phyloP scores from a whole-genome alignment of 2,329 filamentous ascomycete genomes.

The Trichoderma guizhouense region DNA sequence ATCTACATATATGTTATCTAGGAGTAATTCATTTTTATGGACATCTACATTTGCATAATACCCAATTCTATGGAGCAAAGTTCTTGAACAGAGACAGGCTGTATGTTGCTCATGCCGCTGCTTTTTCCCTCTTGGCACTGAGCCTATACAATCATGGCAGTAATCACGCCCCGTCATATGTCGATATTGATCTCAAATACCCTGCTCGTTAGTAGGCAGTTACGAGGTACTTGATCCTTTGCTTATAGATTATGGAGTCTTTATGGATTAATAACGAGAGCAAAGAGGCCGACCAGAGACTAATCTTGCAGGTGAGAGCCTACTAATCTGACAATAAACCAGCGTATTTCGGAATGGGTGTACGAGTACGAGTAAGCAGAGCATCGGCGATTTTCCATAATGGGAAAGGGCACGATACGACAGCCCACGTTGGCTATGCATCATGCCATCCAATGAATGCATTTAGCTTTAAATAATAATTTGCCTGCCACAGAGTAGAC shows the following conservation, averaged over 20 bases:
- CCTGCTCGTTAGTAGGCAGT: neutral
- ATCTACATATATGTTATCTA: too few species aligned
- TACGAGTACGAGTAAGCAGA: neutral
- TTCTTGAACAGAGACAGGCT: too few species aligned
- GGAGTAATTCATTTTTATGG: too few species aligned
- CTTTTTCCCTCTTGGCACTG: neutral
- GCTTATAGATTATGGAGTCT: neutral
- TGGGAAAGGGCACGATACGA: neutral
- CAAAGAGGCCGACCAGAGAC: neutral
- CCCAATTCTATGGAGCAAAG: too few species aligned
- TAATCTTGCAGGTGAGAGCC: neutral
- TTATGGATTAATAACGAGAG: neutral
- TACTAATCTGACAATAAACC: neutral
- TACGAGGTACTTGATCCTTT: neutral
- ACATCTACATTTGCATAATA: too few species aligned
- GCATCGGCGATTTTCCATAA: neutral
- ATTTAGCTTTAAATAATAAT: neutral
- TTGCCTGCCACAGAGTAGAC: neutral
- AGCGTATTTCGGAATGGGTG: neutral
- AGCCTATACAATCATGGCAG: neutral
- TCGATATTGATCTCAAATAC: neutral
- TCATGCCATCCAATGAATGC: neutral
- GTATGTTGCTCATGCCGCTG: too few species aligned
- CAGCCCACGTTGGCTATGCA: neutral
- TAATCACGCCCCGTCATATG: neutral